Evolutionary conservation across 164 flowering plant genomes (phyloP), one percentile per base, ranked within the genome.

Genomic region (Vitis rupestris): DNA sequence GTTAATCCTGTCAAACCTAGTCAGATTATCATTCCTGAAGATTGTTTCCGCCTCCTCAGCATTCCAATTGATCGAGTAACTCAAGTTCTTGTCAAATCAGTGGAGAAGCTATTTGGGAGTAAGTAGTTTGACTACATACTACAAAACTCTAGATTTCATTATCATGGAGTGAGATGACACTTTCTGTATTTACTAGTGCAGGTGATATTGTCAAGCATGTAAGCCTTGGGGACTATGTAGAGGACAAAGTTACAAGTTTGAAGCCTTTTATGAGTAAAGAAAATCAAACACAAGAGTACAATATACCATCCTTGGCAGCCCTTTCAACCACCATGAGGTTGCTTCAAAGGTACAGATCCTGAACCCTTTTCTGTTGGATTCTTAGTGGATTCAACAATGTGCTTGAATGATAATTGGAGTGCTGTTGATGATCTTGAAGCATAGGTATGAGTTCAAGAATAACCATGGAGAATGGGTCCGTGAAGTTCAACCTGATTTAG

Each of bases 401-500:
- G 8, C 37, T 27, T 51, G 31, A 27, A 16, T 27, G 27, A 16
- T 10, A 19, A 10, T 19, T 51, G 9, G 13, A 17, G 10, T 55
- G 2, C 30, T 63, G 4, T 17, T 49, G 23, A 17, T 55, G 30
- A 15, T 12, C 70, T 71, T 79, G 70, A 73, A 77, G 59, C 64
- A 3, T 80, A 94, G 99, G 87, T 80, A 75, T 74, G 99, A 94
- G 68, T 87, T 94, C 90, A 94, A 90, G 82, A 84, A 74, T 59
- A 94, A 94, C 76, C 97, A 94, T 72, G 90, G 83, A 12, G 89
- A 92, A 66, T 94, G 99, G 99, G 85, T 94, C 23, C 77, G 65
- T 7, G 62, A 77, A 5, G 86, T 83, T 19, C 87, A 85, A 60
- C 97, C 99, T 63, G 75, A 86, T 63, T 78, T 94, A 69, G 97